Base-by-base conservation (phyloP, 192 early-diverging fungal species). In the Haplosporangium gracile region DNA sequence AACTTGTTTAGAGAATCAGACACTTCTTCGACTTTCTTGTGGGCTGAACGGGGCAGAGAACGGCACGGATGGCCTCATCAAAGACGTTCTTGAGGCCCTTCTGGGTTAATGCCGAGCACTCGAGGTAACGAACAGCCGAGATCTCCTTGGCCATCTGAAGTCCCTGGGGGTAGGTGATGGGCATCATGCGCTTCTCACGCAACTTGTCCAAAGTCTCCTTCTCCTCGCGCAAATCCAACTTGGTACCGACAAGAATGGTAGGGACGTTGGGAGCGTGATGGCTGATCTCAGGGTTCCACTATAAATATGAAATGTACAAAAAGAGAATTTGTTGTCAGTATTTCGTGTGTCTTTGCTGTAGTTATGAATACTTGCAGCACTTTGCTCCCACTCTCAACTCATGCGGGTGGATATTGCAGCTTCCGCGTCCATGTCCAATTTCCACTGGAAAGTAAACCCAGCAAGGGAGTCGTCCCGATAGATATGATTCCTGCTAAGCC, bases 21-120 rank as follows among this genome's bases (percentile, higher is more conserved):
- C 96, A 97, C 82, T 92, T 93, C 91, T 93, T 95, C 65, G 75
- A 85, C 82, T 90, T 90, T 89, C 91, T 94, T 70, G 75, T 88
- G n/a, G 90, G 90, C 63, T 90, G 88, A 10, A 94, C 85, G 32
- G 96, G 96, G 72, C 87, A 87, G 68, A 99, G 91, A 16, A 97
- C 98, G 13, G 97, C 97, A 60, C 97, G 93, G 81, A 98, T 99
- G 26, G 98, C 98, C 77, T 98, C 97, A 87, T 99, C 98, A 93
- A 99, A 99, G 20, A 99, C 97, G 82, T 95, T 97, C 93, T 99
- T 98, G 75, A 99, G 88, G 39, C 97, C 97, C 89, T 97, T 97
- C 90, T 98, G 97, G 72, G 98, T 98, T 76, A 99, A 91, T 57
- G 98, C 97, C 43, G 97, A 98, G 88, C 98, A 99, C 89, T 99